phyloP scores from a whole-genome alignment of 2,329 filamentous ascomycete species.

The Onygenales sp. region DNA sequence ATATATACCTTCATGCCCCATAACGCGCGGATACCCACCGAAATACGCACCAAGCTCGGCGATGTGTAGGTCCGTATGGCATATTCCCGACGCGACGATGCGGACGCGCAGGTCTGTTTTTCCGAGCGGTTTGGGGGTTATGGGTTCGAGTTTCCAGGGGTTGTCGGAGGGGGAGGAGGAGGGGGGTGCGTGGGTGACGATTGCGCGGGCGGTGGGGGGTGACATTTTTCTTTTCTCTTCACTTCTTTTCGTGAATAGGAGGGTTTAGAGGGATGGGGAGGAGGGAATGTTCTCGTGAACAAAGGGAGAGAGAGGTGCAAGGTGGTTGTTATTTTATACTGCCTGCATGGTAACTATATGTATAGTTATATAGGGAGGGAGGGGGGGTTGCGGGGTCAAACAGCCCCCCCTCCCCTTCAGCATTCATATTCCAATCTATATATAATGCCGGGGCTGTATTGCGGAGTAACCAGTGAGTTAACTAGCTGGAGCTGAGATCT shows the following conservation, averaged over 20 bases:
- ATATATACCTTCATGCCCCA: conserved; percentile 15
- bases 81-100: conserved; percentile 25
- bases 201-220: background rate
- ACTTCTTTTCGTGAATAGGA: background rate
- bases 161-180: background rate
- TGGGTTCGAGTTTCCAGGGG: background rate
- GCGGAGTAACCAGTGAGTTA: no score
- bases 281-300: background rate
- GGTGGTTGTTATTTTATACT: background rate
- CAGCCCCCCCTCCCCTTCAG: no score
- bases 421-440: no score
- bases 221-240: background rate
- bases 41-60: conserved; percentile 14
- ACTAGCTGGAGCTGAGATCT: no score
- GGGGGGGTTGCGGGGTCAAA: no score
- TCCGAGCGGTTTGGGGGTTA: conserved; percentile 2
- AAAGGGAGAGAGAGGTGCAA: background rate
- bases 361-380: no score
- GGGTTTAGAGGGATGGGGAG: background rate
- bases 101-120: conserved; percentile 22
- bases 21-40: conserved; percentile 8
- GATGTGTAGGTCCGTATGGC: conserved; percentile 25
- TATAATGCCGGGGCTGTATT: no score
- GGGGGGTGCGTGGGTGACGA: background rate
- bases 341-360: no score